These are phyloP conservation scores for Mycosarcoma maydis DNA, from an alignment of 1,284 basidiomycete species.

Conservation along the genomic window DNA sequence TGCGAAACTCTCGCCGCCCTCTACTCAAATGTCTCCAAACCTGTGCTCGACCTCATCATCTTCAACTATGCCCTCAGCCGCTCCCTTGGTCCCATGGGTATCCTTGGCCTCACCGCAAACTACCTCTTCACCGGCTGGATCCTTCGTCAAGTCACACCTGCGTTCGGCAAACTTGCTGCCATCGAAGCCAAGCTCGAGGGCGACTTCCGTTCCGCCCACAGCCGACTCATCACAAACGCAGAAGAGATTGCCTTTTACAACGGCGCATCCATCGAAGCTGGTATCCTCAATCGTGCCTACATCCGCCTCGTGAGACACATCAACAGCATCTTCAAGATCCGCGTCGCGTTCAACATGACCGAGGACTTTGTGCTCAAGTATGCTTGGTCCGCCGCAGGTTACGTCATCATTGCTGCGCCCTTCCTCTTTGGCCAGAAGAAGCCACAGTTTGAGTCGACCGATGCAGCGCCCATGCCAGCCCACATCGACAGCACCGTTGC, in stretches of 20 bases:
- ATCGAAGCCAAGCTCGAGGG: conserved; percentile 84
- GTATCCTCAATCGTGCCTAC: conserved; percentile 84
- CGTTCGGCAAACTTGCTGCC: conserved; percentile 90
- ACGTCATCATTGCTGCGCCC: conserved; percentile 64
- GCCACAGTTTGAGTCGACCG: conserved; percentile 22
- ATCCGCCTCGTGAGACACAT: conserved; percentile 84
- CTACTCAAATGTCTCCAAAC: conserved; percentile 77
- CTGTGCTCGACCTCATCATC: conserved; percentile 87
- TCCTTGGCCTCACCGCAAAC: conserved; percentile 80
- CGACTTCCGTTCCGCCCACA: conserved; percentile 89
- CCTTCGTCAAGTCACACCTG: conserved; percentile 84
- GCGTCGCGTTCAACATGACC: conserved; percentile 64
- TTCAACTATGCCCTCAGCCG: conserved; percentile 91
- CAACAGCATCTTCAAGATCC: conserved; percentile 88
- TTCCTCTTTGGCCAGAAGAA: conserved; percentile 57
- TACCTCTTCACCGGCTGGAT: conserved; percentile 87
- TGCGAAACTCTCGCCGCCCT: conserved; percentile 85
- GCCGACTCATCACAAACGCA: conserved; percentile 85
- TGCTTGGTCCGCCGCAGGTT: conserved; percentile 65
- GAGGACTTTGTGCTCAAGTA: conserved; percentile 67
- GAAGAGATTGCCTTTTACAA: conserved; percentile 98
- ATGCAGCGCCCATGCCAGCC: conserved; percentile 68
- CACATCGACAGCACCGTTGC: conserved; percentile 68
- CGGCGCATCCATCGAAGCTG: conserved; percentile 83
- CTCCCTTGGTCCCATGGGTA: conserved; percentile 80